Evolutionary conservation across 2,329 filamentous ascomycete genomes (phyloP).

Genomic region (Diaporthe ilicicola): DNA sequence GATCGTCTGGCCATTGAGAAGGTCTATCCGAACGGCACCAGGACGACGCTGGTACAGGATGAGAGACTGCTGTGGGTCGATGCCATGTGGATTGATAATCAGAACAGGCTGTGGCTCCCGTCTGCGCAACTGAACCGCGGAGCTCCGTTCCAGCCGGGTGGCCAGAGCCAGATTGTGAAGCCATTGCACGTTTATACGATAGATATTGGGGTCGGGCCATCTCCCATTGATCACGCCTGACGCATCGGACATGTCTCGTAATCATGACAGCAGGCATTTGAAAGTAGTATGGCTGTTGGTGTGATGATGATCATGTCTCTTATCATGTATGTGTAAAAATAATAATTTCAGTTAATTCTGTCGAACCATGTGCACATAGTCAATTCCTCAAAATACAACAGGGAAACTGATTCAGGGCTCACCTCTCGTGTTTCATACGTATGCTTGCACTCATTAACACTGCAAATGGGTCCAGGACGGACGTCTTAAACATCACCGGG

Average conservation of each 20-base stretch:
- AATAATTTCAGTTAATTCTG: neutral
- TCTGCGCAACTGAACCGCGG: slow-evolving; percentile 27
- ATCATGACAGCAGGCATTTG: neutral
- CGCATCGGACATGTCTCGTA: neutral
- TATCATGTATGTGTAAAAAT: neutral
- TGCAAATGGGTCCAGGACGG: neutral
- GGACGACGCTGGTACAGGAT: slow-evolving; percentile 21
- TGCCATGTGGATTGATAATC: slow-evolving; percentile 29
- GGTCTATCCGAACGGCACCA: slow-evolving; percentile 30
- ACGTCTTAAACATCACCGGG: neutral
- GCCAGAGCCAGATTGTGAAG: slow-evolving; percentile 24
- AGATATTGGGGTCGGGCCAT: slow-evolving; percentile 27
- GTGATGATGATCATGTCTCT: neutral
- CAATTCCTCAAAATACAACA: too few species aligned
- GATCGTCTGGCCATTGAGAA: slow-evolving; percentile 30
- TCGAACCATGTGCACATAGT: neutral
- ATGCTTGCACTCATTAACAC: neutral
- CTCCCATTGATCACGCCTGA: slow-evolving; percentile 29
- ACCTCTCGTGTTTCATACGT: neutral
- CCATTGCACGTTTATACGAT: slow-evolving; percentile 27
- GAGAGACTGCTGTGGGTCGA: slow-evolving; percentile 32
- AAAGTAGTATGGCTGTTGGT: neutral
- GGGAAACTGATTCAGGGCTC: neutral
- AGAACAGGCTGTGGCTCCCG: slow-evolving; percentile 29
- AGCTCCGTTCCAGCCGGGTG: slow-evolving; percentile 6